Percentiles rank a stretch among this genome's conserved stretches.
Conservation (phyloP, 345 rosid genomes). For the Citrus mangshanensis region DNA sequence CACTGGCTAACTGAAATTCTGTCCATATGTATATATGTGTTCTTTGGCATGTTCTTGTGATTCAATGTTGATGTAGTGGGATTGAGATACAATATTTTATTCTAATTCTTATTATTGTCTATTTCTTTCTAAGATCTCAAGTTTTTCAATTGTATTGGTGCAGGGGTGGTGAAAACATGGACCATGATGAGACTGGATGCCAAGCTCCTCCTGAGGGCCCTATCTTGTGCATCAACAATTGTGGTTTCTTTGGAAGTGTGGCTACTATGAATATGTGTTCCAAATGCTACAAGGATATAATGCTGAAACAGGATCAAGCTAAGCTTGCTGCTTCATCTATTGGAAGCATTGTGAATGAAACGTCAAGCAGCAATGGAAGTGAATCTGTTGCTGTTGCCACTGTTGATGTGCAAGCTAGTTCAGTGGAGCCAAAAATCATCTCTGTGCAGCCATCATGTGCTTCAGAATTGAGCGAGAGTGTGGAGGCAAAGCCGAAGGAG, state of each 20-base stretch:
- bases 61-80: neutral
- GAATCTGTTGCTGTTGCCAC: conserved; percentile 38
- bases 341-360: conserved; percentile 53
- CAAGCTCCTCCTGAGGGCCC: conserved; percentile 86
- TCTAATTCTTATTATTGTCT: neutral
- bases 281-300: conserved; percentile 79
- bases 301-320: conserved; percentile 72
- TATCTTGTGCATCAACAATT: conserved; percentile 71
- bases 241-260: conserved; percentile 92
- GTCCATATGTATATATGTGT: neutral
- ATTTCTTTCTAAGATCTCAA: neutral
- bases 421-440: conserved; percentile 41
- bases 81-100: neutral
- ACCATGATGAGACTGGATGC: conserved; percentile 92
- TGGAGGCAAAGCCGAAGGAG: conserved; percentile 55
- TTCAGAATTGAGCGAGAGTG: conserved; percentile 25
- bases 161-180: conserved; percentile 60
- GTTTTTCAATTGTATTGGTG: neutral
- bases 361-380: conserved; percentile 31
- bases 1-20: neutral
- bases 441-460: conserved; percentile 38
- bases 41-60: neutral
- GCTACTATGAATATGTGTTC: conserved; percentile 97
- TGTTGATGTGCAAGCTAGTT: conserved; percentile 36
- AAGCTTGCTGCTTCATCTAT: conserved; percentile 69